Evolutionary conservation across 345 rosid genomes (phyloP).

Genomic region (Lepidium aucheri): DNA sequence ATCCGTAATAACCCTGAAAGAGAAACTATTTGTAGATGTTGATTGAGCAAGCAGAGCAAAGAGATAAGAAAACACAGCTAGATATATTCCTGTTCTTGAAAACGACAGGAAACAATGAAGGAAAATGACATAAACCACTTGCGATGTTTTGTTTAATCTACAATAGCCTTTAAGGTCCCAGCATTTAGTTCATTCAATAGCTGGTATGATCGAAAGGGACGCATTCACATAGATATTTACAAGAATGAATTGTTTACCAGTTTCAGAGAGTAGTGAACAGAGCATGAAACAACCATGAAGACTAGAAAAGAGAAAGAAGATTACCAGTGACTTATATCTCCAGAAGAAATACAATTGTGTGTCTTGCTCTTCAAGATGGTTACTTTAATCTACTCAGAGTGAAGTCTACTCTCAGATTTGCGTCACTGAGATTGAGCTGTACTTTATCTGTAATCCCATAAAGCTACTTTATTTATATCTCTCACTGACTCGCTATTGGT

Average conservation of each 20-base stretch:
- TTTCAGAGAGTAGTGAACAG: background rate
- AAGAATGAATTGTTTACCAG: background rate
- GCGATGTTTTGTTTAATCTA: conserved; percentile 12
- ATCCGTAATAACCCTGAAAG: background rate
- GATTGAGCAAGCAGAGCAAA: conserved; percentile 3
- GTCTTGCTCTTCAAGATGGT: conserved; percentile 3
- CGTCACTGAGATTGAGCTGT: background rate
- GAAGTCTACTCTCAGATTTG: conserved; percentile 24
- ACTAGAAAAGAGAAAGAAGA: background rate
- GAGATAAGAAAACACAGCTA: background rate
- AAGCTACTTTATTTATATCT: background rate
- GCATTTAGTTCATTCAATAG: background rate
- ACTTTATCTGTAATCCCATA: conserved; percentile 1
- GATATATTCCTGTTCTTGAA: conserved; percentile 9
- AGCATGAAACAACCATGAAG: background rate
- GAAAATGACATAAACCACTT: conserved; percentile 13
- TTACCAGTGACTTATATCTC: background rate
- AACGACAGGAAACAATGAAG: conserved; percentile 6
- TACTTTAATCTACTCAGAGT: conserved; percentile 17
- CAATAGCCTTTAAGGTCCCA: background rate
- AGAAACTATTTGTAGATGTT: background rate
- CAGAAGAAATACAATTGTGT: background rate
- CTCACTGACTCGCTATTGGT: background rate
- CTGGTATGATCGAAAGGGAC: background rate
- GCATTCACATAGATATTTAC: background rate